Evolutionary conservation across 2,329 filamentous ascomycete genomes (phyloP), one percentile per base, ranked within the genome.

Genomic region (Hysterium pulicare): DNA sequence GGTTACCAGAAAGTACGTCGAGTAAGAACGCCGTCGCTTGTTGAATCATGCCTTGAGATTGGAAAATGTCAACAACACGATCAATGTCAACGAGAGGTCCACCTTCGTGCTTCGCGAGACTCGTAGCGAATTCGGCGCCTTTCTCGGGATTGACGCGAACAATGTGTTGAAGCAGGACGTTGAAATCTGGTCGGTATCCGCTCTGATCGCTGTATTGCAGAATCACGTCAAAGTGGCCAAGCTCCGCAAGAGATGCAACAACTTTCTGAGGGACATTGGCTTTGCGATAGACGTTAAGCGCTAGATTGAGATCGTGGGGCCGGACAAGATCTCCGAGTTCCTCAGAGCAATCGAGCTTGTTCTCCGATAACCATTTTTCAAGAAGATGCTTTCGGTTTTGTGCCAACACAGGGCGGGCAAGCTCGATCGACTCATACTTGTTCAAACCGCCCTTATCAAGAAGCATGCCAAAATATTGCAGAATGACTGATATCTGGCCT

Each of bases 11-110:
- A 24, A 98, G 79, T 2, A 90, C 91, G 70, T 98, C 93, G 20
- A 98, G 80, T 39, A 98, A 73, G 79, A 98, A 98, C n/a, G 91
- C 90, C 2, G 94, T 98, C 6, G 91, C 91, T 69, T 95, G 90
- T 66, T 97, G 94, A 38, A 97, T 81, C 90, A 97, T 93, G 59
- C 90, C 90, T 69, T 98, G 93, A 8, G 90, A 90, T 70, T 96
- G 86, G 83, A 98, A 98, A 46, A 98, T 90, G 67, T 98, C 93
- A 37, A 96, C 89, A 19, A 96, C 90, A 35, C 91, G 88, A 64
- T 95, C 89, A 44, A 97, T 82, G 57, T 97, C 93, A 53, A 98
- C 84, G 45, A 96, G 74, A 19, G 90, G 84, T 20, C 89, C 90
- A 46, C 84, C 82, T 62, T 95, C 88, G 56, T 93, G 84, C 67